Conservation (phyloP, 306 rosid genomes). For the Elaeagnus macrophylla region DNA sequence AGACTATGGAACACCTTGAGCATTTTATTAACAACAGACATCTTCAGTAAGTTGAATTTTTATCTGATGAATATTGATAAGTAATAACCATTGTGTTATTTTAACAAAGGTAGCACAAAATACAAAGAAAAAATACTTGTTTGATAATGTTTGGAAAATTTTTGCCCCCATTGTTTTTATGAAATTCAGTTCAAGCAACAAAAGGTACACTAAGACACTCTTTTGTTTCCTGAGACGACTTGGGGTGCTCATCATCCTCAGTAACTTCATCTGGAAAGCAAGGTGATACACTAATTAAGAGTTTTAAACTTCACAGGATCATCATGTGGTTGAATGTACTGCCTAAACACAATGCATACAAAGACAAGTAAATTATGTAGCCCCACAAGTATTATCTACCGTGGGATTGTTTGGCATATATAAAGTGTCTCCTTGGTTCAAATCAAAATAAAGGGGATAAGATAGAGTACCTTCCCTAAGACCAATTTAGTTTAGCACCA, state of each 20-base stretch:
- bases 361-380: too few species aligned
- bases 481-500: too few species aligned
- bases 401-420: too few species aligned
- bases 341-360: background rate
- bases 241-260: conserved; percentile 29
- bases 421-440: too few species aligned
- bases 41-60: conserved; percentile 37
- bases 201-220: conserved; percentile 51
- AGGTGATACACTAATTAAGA: conserved; percentile 3
- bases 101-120: conserved; percentile 3
- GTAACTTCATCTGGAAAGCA: conserved; percentile 41
- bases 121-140: conserved; percentile 47
- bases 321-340: background rate
- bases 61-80: conserved; percentile 37
- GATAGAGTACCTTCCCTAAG: too few species aligned
- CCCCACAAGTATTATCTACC: too few species aligned
- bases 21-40: conserved; percentile 25
- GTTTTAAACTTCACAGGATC: background rate
- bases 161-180: conserved; percentile 37
- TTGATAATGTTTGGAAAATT: conserved; percentile 43
- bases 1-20: conserved; percentile 17
- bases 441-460: too few species aligned
- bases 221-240: conserved; percentile 36
- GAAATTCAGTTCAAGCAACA: conserved; percentile 43
- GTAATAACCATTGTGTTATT: conserved; percentile 10